Evolutionary conservation across 2,329 filamentous ascomycete species (phyloP), one percentile per base, ranked within the genome.

Genomic region (Aspergillus ochraceoroseus): DNA sequence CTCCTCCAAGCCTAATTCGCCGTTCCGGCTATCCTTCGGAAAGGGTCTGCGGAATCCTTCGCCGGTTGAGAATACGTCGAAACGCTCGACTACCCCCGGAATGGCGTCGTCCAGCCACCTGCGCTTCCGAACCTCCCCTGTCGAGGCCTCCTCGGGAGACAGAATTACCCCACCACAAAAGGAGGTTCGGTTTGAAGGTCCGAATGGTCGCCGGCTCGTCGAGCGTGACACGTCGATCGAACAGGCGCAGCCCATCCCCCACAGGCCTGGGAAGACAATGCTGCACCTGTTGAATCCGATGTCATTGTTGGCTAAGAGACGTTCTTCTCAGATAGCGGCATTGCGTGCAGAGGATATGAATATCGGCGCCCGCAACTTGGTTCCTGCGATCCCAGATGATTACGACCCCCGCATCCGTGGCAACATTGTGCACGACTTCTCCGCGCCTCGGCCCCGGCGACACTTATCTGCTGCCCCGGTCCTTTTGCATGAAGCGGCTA

Each of bases 381-480:
- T 74, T 12, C 67, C 70, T 37, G 70, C 73, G 2, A 68, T 77
- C 38, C 76, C 76, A 2, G 77, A 78, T 43, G 74, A 80, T 51
- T 81, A 79, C 53, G 77, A 81, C 51, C 77, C 78, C 8, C 70
- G 77, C 38, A 82, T 82, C 43, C 72, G 76, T 37, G 79, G 79
- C 12, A 79, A 75, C 33, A 72, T 78, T 14, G 70, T 82, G 1
- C 79, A 83, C 61, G 79, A 83, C 52, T 83, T 82, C 57, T 80
- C 77, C 33, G 76, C 74, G 3, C 79, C 79, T 4, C 67, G 77
- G 36, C 64, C 70, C 28, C 70, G 72, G 38, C 58, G 62, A 6
- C 62, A 65, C 47, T 40, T 64, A 8, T 61, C 59, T 6, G 46
- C 50, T 7, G 47, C 53, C 7, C 47, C 51, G 8, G 47, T 47